Evolutionary conservation across 2,329 filamentous ascomycete species (phyloP).

Genomic region (Fusarium zealandicum): DNA sequence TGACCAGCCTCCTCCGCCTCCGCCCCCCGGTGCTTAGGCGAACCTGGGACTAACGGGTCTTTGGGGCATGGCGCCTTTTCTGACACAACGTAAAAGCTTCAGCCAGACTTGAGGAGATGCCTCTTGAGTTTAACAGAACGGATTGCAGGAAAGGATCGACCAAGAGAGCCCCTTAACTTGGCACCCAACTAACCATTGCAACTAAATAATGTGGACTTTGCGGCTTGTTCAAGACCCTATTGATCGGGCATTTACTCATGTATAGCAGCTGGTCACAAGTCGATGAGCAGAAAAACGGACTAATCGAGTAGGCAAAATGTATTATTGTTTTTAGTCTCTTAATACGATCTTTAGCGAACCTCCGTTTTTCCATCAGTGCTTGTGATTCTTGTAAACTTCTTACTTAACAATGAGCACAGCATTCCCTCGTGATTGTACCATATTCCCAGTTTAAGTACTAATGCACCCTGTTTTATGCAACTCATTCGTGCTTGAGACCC

Average conservation of each 20-base stretch:
- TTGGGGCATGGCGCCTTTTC: conserved; percentile 6
- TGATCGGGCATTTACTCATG: conserved; percentile 8
- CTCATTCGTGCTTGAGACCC: conserved; percentile 33
- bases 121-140: conserved; percentile 1
- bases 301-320: conserved; percentile 41
- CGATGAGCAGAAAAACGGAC: conserved; percentile 26
- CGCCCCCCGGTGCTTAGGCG: conserved; percentile 63
- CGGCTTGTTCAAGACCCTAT: conserved; percentile 9
- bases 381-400: too few species aligned
- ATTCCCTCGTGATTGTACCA: conserved; percentile 1
- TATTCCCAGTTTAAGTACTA: conserved; percentile 23
- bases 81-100: conserved; percentile 14
- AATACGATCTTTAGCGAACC: too few species aligned
- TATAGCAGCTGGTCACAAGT: conserved; percentile 22
- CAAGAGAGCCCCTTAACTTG: conserved; percentile 23
- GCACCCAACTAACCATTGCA: conserved; percentile 32
- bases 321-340: conserved; percentile 12
- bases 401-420: too few species aligned
- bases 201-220: conserved; percentile 12
- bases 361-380: too few species aligned
- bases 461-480: conserved; percentile 27
- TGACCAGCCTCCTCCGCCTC: conserved; percentile 70
- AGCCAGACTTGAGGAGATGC: conserved; percentile 6
- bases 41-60: conserved; percentile 12
- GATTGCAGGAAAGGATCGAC: conserved; percentile 1